A percentile compares a stretch with the other conserved stretches of the same genome.
Evolutionary conservation across 495 filamentous ascomycete species (phyloP).

Genomic region (Ascodesmis nigricans): DNA sequence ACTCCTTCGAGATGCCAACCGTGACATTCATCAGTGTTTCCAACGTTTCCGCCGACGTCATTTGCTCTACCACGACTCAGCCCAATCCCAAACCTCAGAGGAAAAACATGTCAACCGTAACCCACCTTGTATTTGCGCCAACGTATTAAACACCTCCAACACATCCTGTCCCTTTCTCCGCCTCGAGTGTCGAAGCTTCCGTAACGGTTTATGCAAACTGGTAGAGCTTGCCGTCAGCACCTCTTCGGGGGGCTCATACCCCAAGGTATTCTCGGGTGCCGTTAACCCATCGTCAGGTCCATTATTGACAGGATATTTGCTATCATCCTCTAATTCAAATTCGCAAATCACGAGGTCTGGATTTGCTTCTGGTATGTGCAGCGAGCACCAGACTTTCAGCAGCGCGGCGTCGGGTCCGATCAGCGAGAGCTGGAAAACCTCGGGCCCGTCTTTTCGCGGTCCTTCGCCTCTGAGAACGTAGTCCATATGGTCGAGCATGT

Average conservation of each 20-base stretch:
- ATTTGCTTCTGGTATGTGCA: slow-evolving; percentile 42
- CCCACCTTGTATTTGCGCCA: slow-evolving; percentile 49
- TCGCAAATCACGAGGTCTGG: slow-evolving; percentile 66
- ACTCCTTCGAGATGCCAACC: slow-evolving; percentile 61
- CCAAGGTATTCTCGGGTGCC: slow-evolving; percentile 50
- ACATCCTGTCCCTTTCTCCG: slow-evolving; percentile 35
- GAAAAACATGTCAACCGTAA: neutral
- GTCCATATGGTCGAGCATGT: slow-evolving; percentile 64
- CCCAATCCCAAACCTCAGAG: neutral
- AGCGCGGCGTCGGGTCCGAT: slow-evolving; percentile 27
- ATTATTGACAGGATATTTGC: slow-evolving; percentile 41
- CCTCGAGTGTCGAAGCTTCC: slow-evolving; percentile 56
- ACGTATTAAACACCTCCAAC: slow-evolving; percentile 44
- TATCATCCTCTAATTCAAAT: slow-evolving; percentile 75
- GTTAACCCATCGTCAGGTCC: slow-evolving; percentile 34
- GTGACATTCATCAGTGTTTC: slow-evolving; percentile 48
- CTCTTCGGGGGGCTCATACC: slow-evolving; percentile 42
- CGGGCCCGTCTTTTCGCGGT: slow-evolving; percentile 42
- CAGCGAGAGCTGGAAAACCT: slow-evolving; percentile 63
- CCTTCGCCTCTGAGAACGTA: slow-evolving; percentile 62
- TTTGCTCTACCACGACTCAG: slow-evolving; percentile 41
- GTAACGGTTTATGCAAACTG: slow-evolving; percentile 50
- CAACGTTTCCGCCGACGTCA: slow-evolving; percentile 44
- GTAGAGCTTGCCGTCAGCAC: slow-evolving; percentile 54
- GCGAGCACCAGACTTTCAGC: slow-evolving; percentile 70